Conservation (phyloP, 352 stramenopile species). For the Globisporangium lucens region DNA sequence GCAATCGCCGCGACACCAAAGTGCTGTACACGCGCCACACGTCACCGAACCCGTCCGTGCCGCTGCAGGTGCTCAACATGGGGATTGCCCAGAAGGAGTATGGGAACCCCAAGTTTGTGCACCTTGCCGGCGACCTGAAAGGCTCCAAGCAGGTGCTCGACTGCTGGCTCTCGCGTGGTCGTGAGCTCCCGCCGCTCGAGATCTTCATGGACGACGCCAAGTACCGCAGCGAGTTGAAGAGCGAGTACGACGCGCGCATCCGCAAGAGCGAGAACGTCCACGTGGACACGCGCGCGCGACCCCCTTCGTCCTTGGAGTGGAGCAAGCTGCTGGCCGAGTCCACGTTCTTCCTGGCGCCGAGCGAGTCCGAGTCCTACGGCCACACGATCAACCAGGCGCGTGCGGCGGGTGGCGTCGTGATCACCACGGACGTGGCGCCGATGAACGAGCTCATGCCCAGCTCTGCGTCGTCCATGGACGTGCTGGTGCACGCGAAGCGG, state of each 20-base stretch:
- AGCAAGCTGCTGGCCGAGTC: constrained; percentile 38
- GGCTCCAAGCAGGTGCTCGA: constrained; percentile 45
- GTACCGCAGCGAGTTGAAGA: constrained; percentile 19
- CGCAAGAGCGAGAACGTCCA: constrained; percentile 23
- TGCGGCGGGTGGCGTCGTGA: constrained; percentile 38
- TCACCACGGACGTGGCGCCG: constrained; percentile 49
- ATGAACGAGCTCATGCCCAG: constrained; percentile 58
- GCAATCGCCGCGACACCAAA: constrained; percentile 24
- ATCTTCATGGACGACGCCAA: constrained; percentile 30
- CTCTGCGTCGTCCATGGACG: background rate
- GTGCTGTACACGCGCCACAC: constrained; percentile 60
- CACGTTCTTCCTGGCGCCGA: constrained; percentile 53
- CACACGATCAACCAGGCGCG: constrained; percentile 67
- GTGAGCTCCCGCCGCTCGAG: constrained; percentile 39
- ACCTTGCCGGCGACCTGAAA: constrained; percentile 49
- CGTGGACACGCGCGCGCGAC: constrained; percentile 26
- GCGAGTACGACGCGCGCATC: constrained; percentile 21
- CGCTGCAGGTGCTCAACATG: constrained; percentile 18
- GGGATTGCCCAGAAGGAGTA: constrained; percentile 37
- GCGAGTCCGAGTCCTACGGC: constrained; percentile 52
- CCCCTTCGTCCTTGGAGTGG: constrained; percentile 23
- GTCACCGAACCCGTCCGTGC: constrained; percentile 30
- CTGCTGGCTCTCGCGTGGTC: constrained; percentile 39
- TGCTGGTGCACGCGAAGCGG: background rate
- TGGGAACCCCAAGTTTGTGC: constrained; percentile 34